Evolutionary conservation across 169 alveolate genomes (phyloP).

Genomic region (Cryptosporidium canis): DNA sequence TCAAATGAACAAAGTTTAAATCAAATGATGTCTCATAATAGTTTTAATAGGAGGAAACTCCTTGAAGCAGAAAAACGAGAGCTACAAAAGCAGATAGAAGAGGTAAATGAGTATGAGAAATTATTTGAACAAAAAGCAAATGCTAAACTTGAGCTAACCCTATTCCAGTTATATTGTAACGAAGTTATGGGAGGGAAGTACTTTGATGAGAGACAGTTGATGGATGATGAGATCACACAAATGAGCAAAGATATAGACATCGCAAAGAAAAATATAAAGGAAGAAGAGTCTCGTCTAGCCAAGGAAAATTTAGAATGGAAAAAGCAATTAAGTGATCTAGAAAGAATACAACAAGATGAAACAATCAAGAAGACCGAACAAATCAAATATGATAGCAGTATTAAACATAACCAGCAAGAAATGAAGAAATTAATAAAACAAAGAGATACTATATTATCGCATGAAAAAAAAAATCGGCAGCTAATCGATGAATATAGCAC

Average conservation of each 20-base stretch:
- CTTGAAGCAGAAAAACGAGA: constrained; percentile 72
- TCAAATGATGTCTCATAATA: constrained; percentile 68
- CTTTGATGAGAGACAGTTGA: constrained; percentile 21
- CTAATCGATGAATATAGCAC: constrained; percentile 5
- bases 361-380: neutral
- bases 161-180: constrained; percentile 39
- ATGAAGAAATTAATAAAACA: constrained; percentile 17
- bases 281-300: constrained; percentile 20
- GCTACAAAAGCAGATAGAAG: constrained; percentile 71
- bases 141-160: neutral
- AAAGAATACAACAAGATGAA: constrained; percentile 16
- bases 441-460: neutral
- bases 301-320: constrained; percentile 16
- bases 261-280: constrained; percentile 13
- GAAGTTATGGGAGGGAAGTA: constrained; percentile 41
- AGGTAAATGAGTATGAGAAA: constrained; percentile 67
- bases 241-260: neutral
- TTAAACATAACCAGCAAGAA: constrained; percentile 1
- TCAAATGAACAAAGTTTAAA: constrained; percentile 63
- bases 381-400: neutral
- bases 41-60: constrained; percentile 66
- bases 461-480: constrained; percentile 6
- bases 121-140: neutral
- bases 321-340: constrained; percentile 1
- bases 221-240: constrained; percentile 14